Evolutionary conservation across 176 grass and related monocot species (phyloP), one percentile per base, ranked within the genome.

Genomic region (Saccharum spontaneum): DNA sequence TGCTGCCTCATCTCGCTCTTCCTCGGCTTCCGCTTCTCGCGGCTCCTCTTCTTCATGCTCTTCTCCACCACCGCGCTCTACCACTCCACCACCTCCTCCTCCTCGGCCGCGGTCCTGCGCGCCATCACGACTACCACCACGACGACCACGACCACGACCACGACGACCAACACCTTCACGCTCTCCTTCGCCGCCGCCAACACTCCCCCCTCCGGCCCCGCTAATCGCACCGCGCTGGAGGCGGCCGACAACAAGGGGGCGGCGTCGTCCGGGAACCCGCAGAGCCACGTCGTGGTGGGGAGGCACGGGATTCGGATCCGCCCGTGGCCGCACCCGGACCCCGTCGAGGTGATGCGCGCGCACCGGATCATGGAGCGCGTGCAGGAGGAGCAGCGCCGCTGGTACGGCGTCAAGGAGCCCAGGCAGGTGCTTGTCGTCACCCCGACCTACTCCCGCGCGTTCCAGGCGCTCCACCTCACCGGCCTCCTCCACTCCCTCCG

Each of bases 1-100:
- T 98, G 93, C 86, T 98, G 96, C 83, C 87, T 94, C 26, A 68
- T 98, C 83, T 95, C 93, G 86, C 93, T 98, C 87, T 91, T 98
- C 88, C 90, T 98, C 88, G 96, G 96, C 50, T 98, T 98, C 87
- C 96, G 93, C 77, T 94, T 94, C 88, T 98, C 93, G 20, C 79
- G 96, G 10, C 86, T 98, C 0, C 90, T 95, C 65, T 98, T 98
- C 85, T 93, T 94, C 73, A 79, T 95, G 28, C 85, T 98, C 49
- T 94, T 98, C 83, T 94, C 93, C 87, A 82, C 86, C 69, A 72
- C 89, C 69, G 80, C 82, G 49, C 84, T 92, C 83, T 89, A 93
- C 81, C 84, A 82, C 78, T 84, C 88, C 78, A 73, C 91, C 22
- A 55, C 82, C 52, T 78, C 79, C 0, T 73, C 76, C 2, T 64